phyloP scores from a whole-genome alignment of 2,329 filamentous ascomycete genomes.

The Penicillium sp. region DNA sequence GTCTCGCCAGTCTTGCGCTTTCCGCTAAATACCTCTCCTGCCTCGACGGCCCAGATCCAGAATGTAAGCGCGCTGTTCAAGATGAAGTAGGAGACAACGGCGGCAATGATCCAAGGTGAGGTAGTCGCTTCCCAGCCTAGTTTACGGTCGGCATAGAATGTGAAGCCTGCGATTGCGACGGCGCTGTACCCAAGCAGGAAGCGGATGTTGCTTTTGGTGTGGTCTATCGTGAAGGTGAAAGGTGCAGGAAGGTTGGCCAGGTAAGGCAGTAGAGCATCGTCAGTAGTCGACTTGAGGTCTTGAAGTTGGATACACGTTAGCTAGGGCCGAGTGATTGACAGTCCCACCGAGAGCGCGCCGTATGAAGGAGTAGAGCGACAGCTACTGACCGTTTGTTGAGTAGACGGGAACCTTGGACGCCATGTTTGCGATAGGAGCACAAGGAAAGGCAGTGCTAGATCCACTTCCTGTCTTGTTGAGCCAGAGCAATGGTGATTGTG shows the following conservation, averaged over 20 bases:
- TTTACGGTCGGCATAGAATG: slow-evolving; percentile 90
- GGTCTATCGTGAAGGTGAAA: slow-evolving; percentile 70
- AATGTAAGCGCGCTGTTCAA: slow-evolving; percentile 75
- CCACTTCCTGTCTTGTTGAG: not conserved
- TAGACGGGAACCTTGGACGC: slow-evolving; percentile 45
- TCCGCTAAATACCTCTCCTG: slow-evolving; percentile 77
- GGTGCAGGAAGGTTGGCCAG: slow-evolving; percentile 72
- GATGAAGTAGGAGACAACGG: slow-evolving; percentile 74
- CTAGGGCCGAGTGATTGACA: not conserved
- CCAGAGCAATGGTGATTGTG: not conserved
- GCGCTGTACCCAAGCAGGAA: slow-evolving; percentile 79
- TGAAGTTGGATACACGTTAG: slow-evolving; percentile 10
- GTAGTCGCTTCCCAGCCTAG: slow-evolving; percentile 86
- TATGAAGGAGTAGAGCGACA: slow-evolving; percentile 13
- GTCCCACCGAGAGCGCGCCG: not conserved
- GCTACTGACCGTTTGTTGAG: slow-evolving; percentile 42
- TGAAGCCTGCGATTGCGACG: slow-evolving; percentile 74
- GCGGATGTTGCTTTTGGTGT: slow-evolving; percentile 77
- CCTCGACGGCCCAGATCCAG: slow-evolving; percentile 84
- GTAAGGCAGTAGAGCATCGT: slow-evolving; percentile 93
- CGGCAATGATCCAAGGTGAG: slow-evolving; percentile 68
- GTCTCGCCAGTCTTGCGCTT: slow-evolving; percentile 66
- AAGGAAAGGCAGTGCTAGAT: not conserved
- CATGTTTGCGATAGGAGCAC: slow-evolving; percentile 27
- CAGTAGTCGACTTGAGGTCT: slow-evolving; percentile 96